A percentile compares a stretch with the other conserved stretches of the same genome.
phyloP scores from a whole-genome alignment of 495 filamentous ascomycete species.

The Daldinia concentrica region DNA sequence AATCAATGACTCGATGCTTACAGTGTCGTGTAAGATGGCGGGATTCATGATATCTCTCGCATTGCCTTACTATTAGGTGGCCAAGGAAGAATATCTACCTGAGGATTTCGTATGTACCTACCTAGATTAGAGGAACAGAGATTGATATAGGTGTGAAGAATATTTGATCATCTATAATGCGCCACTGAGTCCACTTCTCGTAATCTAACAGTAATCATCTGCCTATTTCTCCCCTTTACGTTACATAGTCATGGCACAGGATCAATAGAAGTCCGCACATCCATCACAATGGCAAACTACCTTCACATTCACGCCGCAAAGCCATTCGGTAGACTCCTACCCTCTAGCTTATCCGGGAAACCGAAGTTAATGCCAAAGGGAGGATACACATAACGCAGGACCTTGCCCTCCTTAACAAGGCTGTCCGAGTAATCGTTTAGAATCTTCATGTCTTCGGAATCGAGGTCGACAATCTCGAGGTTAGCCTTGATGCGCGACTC shows the following conservation, averaged over 20 bases:
- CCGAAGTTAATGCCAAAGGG: conserved; percentile 80
- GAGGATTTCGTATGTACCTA: too few species aligned
- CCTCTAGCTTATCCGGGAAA: conserved; percentile 73
- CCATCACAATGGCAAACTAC: not conserved
- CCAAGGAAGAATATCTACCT: too few species aligned
- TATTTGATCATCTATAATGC: not conserved
- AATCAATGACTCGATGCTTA: too few species aligned
- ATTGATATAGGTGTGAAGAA: too few species aligned
- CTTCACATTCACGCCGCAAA: not conserved
- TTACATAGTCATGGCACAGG: not conserved
- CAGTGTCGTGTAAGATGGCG: too few species aligned
- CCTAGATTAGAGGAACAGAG: too few species aligned
- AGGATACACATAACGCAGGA: conserved; percentile 79
- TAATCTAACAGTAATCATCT: too few species aligned
- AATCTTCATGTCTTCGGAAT: conserved; percentile 69
- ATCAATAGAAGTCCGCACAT: not conserved
- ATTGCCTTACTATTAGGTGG: too few species aligned
- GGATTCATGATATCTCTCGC: too few species aligned
- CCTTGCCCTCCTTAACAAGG: conserved; percentile 67
- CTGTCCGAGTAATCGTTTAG: conserved; percentile 68
- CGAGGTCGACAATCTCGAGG: conserved; percentile 71
- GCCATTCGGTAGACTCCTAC: conserved; percentile 41
- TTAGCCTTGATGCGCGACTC: conserved; percentile 79
- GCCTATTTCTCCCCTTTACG: not conserved
- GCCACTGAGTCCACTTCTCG: not conserved